Base-by-base conservation (phyloP, 2,329 filamentous ascomycete genomes). In the Fusarium miscanthi region DNA sequence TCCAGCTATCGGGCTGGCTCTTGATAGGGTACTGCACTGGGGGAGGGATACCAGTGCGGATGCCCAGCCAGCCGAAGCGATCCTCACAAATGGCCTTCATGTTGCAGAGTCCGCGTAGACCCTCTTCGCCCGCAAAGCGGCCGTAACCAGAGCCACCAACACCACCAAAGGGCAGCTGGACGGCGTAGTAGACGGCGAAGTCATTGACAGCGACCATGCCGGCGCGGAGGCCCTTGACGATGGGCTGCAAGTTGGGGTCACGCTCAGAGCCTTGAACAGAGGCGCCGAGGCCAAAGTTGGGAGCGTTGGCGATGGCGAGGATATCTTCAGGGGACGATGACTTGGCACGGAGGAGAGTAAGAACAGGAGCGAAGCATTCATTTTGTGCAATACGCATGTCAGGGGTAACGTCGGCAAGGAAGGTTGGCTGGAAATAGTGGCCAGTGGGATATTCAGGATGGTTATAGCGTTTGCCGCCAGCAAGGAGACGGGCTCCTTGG, bases 151-250 rank as follows among this genome's bases (percentile, higher is more conserved):
- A 97, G 2, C 94, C 95, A 64, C 89, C 90, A n/a, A 93, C 90
- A 59, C 95, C 96, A 41, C 96, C 96, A 82, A 99, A 99, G 1
- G 96, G 96, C 42, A 99, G 84, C 82, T 97, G 94, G 12, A 97
- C 95, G 58, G 95, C 94, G 80, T 99, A 99, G 81, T 91, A 98
- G 33, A 91, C 92, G 25, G 92, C 96, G 78, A 99, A 99, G 84
- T 99, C 96, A 80, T 99, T 99, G 75, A 99, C 89, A 30, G 94
- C 91, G 1, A 98, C 93, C 93, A 97, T 98, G 48, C 96, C 96
- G 1, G 93, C 91, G 70, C 92, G 89, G 57, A 98, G 87, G 30
- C 90, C 89, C 25, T 82, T 82, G 3, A 95, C 90, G 33, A 97
- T 89, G 21, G 84, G 84, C 21, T 87, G 82, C 2, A 97, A 85